Evolutionary conservation across 495 filamentous ascomycete genomes (phyloP), one percentile per base, ranked within the genome.

Genomic region (Immersiella caudata): DNA sequence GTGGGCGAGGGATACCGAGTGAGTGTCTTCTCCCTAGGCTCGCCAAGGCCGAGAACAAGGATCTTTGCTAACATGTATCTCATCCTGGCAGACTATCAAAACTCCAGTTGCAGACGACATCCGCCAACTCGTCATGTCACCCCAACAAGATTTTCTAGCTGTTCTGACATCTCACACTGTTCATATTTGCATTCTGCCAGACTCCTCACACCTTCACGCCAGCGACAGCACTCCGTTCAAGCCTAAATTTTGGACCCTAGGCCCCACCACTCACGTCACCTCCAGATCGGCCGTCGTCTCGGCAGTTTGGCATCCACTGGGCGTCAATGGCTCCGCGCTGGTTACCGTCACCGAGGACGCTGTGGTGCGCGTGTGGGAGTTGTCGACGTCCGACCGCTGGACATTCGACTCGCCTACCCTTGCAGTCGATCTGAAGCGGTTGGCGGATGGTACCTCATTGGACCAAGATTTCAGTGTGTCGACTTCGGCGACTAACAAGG

Each of bases 321-420:
- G 93, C 0, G 83, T 90, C 12, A 83, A 85, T 64, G 86, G 88
- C 27, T 89, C 86, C 21, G 89, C 89, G 57, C 79, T 97, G 11
- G 90, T 96, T 2, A 97, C 93, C 0, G 84, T 96, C 55, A 96
- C 93, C 5, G 85, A 86, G 50, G 93, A 96, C 74, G 92, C 93
- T 9, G 87, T 92, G 8, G 90, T 96, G 18, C 88, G 93, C 16
- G 78, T 96, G 33, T 97, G 93, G 93, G 93, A 97, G 76, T 73
- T 97, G 26, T 90, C 92, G 51, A 80, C 87, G 33, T 83, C 88
- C 36, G 91, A 95, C 72, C 86, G 91, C 57, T 92, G 89, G 86
- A 91, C 91, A 7, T 96, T 96, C 72, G 90, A 93, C 69, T 83
- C 87, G 26, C 91, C 93, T n/a, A 85, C 90, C 0, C 79, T 96